A percentile compares a stretch with the other conserved stretches of the same genome.
Conservation (phyloP, 2,329 filamentous ascomycete genomes). For the Tolypocladium inflatum region DNA sequence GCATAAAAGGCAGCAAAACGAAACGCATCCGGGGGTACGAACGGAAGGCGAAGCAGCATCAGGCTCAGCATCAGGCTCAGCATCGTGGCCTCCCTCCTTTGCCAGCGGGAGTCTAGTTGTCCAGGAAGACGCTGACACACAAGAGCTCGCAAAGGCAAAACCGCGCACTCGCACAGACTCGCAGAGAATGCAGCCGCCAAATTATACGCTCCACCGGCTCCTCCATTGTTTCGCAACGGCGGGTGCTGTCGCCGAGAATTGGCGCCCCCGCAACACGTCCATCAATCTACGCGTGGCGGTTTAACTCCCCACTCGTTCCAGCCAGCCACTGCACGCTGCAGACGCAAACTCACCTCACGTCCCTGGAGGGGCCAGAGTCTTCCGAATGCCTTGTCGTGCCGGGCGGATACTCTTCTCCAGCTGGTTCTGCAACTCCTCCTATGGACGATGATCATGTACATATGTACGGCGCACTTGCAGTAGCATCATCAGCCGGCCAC, state of each 20-base stretch:
- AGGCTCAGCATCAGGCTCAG: no score
- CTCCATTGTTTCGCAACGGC: not conserved
- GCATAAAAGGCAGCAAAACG: not conserved
- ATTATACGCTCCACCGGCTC: not conserved
- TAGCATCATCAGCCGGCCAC: not conserved
- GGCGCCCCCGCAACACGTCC: not conserved
- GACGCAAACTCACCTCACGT: not conserved
- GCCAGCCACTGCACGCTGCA: not conserved
- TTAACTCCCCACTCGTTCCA: not conserved
- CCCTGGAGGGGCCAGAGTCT: no score
- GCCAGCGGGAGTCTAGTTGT: not conserved
- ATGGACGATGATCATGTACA: not conserved
- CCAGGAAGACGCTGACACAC: not conserved
- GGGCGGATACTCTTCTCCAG: not conserved
- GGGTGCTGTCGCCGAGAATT: not conserved
- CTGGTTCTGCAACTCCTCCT: not conserved
- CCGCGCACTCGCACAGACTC: not conserved
- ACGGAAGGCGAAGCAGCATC: no score
- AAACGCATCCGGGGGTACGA: not conserved
- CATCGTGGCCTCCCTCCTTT: no score
- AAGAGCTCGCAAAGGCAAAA: not conserved
- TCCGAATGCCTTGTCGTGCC: not conserved
- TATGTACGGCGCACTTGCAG: not conserved
- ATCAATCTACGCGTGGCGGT: not conserved
- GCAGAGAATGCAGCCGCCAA: not conserved